Evolutionary conservation across 2,329 filamentous ascomycete species (phyloP), one percentile per base, ranked within the genome.

Genomic region (Xylogone sp.): DNA sequence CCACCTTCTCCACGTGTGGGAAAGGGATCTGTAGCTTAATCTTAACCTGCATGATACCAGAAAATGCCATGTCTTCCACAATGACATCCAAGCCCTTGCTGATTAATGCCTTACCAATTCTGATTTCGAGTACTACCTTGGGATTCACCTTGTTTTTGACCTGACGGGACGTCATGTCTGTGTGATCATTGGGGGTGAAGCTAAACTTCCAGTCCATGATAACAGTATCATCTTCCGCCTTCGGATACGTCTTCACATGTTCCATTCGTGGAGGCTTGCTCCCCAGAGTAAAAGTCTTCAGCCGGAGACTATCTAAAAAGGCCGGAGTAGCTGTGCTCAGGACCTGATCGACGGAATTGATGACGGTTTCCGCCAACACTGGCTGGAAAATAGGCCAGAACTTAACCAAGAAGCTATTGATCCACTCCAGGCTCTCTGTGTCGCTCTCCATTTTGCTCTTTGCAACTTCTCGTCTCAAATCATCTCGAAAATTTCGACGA

Each of bases 131-230:
- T 10, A 97, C 90, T 52, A 99, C 79, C 73, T 97, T 99, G 50
- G 94, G 94, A 66, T 99, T 97, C 70, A 97, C 82, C 76, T 96
- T 97, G 76, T 92, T 91, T 76, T 89, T 93, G 65, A 97, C 73
- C 69, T 99, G 94, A 54, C 87, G 84, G 2, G 86, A 77, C 2
- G 94, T 99, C 80, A 99, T 83, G 69, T 99, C 94, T 59, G 88
- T 85, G 2, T 83, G 88, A 69, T 99, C 95, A 60, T 94, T 97
- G 29, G 94, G 94, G 0, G 90, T 97, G 74, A 99, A 99, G 77
- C 93, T 97, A 71, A 99, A 99, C 65, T 96, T 96, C 94, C 94
- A 99, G 68, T 99, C 94, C 94, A 99, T 99, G 64, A 97, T 82
- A 42, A 99, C 90, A 53, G 92, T 86, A 65, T 99, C 94, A 57